Evolutionary conservation across 2,329 filamentous ascomycete genomes (phyloP), one percentile per base, ranked within the genome.

Genomic region (Trichoderma afroharzianum): DNA sequence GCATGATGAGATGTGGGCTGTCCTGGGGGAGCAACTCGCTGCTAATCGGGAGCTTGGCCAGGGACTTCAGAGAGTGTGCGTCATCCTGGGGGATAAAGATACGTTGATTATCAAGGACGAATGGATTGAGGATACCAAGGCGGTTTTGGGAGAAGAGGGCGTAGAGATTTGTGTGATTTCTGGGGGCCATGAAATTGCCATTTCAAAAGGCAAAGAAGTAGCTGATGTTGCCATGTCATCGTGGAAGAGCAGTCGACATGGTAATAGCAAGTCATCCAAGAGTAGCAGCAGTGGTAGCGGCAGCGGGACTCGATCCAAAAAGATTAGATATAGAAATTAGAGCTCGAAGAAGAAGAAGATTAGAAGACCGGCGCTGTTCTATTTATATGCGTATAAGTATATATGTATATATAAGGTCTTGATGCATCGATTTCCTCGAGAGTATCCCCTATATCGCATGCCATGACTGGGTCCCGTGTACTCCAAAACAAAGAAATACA

Each of bases 151-250:
- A 3, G 80, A 83, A 28, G 88, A 91, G 6, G 83, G 78, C 70
- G 85, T 91, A 4, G 83, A 87, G 71, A 85, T 90, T 63, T 82
- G 85, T 55, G 81, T 87, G 28, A 76, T 93, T 18, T 84, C 88
- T 28, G 90, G 88, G 5, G 92, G 91, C 0, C 92, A 94, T 78
- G 92, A 93, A 76, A 82, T 94, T 72, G 90, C 89, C 1, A 89
- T 93, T 74, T 87, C 87, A 14, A 86, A 85, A 70, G 88, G 88
- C 3, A 81, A 83, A 11, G 86, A 89, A 69, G 85, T 93, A 70
- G 89, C 88, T 1, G 79, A 83, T 18, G 74, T 79, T 21, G 78
- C 79, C 7, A 76, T 82, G 21, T 73, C 75, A 32, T 79, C 80
- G 53, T 84, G 82, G 82, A 58, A 55, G 71, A 43, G 39, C 28